Conservation (phyloP, 2,329 filamentous ascomycete species). For the Fusarium sp. region DNA sequence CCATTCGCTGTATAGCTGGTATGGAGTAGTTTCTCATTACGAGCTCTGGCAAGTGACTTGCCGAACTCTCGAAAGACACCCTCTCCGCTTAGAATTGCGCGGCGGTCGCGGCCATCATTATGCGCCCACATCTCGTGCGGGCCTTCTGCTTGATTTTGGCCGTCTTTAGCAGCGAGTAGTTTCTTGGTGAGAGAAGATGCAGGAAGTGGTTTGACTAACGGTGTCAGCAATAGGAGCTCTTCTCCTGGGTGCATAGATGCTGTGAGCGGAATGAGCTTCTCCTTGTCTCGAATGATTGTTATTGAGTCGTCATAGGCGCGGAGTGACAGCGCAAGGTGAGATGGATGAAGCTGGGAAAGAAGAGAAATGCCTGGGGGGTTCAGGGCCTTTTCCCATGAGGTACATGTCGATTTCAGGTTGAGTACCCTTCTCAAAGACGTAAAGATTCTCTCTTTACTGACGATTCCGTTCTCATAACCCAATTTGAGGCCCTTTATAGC, state of each 20-base stretch:
- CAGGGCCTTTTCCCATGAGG: slow-evolving; percentile 91
- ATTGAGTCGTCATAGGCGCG: slow-evolving; percentile 93
- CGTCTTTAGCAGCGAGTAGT: slow-evolving; percentile 66
- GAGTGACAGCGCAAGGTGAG: slow-evolving; percentile 82
- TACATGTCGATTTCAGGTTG: slow-evolving; percentile 83
- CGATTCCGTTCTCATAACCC: slow-evolving; percentile 89
- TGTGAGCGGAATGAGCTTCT: slow-evolving; percentile 83
- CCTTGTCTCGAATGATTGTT: slow-evolving; percentile 90
- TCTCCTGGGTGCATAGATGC: slow-evolving; percentile 85
- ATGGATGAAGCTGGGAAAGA: slow-evolving; percentile 82
- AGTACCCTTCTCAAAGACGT: slow-evolving; percentile 84
- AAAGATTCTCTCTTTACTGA: slow-evolving; percentile 81
- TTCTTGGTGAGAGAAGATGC: slow-evolving; percentile 85
- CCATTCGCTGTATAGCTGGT: slow-evolving; percentile 96
- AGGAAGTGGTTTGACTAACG: slow-evolving; percentile 90
- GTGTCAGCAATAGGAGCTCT: slow-evolving; percentile 88
- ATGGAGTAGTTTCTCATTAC: slow-evolving; percentile 87
- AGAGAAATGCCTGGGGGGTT: slow-evolving; percentile 83
- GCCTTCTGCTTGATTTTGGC: slow-evolving; percentile 49
- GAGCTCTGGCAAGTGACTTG: slow-evolving; percentile 83
- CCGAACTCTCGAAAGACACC: slow-evolving; percentile 92
- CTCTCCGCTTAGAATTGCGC: slow-evolving; percentile 87
- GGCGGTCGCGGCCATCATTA: slow-evolving; percentile 63
- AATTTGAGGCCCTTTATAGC: slow-evolving; percentile 90
- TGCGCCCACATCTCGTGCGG: slow-evolving; percentile 68